Evolutionary conservation across 148 eudicot genomes (phyloP).

Genomic region (Chenopodium quinoa): DNA sequence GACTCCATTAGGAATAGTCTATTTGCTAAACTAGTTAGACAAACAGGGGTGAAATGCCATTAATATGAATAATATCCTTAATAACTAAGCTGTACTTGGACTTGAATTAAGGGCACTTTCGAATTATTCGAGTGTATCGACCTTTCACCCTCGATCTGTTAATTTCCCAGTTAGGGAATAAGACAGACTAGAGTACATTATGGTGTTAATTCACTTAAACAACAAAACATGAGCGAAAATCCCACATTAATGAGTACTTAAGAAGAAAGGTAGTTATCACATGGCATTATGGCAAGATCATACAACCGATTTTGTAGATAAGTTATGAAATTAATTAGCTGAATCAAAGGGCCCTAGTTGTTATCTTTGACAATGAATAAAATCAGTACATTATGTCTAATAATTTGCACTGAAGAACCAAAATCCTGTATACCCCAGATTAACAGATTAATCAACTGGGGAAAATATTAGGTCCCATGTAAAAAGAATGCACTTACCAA

Average conservation of each 20-base stretch:
- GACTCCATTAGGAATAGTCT: neutral
- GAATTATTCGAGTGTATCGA: neutral
- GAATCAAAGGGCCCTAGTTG: slow-evolving; percentile 21
- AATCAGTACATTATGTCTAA: slow-evolving; percentile 6
- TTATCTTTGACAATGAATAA: slow-evolving; percentile 2
- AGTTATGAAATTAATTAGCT: slow-evolving; percentile 17
- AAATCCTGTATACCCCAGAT: neutral
- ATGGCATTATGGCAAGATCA: slow-evolving; percentile 26
- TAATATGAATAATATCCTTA: neutral
- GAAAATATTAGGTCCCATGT: slow-evolving; percentile 27
- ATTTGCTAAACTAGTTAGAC: no score
- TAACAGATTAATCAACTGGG: slow-evolving; percentile 12
- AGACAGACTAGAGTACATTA: neutral
- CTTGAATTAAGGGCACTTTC: neutral
- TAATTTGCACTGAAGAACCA: slow-evolving; percentile 18
- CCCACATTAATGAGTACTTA: slow-evolving; percentile 18
- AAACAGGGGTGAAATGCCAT: neutral
- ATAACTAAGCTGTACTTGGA: no score
- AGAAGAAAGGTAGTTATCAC: slow-evolving; percentile 27
- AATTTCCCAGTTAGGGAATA: neutral
- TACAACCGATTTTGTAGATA: slow-evolving; percentile 25
- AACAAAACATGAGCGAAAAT: slow-evolving; percentile 7
- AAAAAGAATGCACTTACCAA: slow-evolving; percentile 16
- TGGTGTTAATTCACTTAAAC: slow-evolving; percentile 9
- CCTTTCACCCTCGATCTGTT: neutral